phyloP scores from a whole-genome alignment of 257 asterid species.

The Scutellaria baicalensis region DNA sequence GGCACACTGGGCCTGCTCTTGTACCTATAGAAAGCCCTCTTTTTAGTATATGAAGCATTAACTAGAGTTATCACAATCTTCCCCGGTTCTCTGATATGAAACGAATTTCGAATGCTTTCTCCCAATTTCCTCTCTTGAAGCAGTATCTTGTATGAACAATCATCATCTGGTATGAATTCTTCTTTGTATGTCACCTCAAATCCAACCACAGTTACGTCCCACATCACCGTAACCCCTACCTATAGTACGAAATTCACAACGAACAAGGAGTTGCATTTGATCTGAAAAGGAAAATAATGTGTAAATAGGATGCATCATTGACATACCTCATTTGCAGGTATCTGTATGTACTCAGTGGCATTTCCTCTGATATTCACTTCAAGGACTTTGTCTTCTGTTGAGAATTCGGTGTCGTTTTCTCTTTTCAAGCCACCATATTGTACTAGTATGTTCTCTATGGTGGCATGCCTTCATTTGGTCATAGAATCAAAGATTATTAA shows the following conservation, averaged over 20 bases:
- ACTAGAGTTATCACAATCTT: constrained; percentile 49
- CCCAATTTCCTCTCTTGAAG: constrained; percentile 60
- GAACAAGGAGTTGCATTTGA: not conserved
- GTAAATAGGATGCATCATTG: not conserved
- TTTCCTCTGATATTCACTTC: constrained; percentile 44
- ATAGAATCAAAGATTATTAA: not conserved
- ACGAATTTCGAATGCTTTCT: constrained; percentile 42
- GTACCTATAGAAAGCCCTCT: constrained; percentile 65
- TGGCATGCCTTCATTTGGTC: constrained; percentile 36
- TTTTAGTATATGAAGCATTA: constrained; percentile 51
- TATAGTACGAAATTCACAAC: constrained; percentile 4
- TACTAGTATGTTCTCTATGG: constrained; percentile 46
- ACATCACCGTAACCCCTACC: constrained; percentile 55
- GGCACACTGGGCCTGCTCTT: constrained; percentile 56
- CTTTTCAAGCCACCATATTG: constrained; percentile 67
- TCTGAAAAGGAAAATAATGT: not conserved
- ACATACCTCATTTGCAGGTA: constrained; percentile 53
- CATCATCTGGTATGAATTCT: constrained; percentile 80
- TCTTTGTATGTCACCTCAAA: constrained; percentile 61
- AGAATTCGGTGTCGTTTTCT: constrained; percentile 63
- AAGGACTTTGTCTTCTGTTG: constrained; percentile 60
- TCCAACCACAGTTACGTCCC: constrained; percentile 75
- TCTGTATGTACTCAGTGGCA: constrained; percentile 33
- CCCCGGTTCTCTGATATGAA: constrained; percentile 82
- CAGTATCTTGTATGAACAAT: constrained; percentile 73